Evolutionary conservation across 2,329 filamentous ascomycete genomes (phyloP), one percentile per base, ranked within the genome.

Genomic region (Aspergillus glaucus): DNA sequence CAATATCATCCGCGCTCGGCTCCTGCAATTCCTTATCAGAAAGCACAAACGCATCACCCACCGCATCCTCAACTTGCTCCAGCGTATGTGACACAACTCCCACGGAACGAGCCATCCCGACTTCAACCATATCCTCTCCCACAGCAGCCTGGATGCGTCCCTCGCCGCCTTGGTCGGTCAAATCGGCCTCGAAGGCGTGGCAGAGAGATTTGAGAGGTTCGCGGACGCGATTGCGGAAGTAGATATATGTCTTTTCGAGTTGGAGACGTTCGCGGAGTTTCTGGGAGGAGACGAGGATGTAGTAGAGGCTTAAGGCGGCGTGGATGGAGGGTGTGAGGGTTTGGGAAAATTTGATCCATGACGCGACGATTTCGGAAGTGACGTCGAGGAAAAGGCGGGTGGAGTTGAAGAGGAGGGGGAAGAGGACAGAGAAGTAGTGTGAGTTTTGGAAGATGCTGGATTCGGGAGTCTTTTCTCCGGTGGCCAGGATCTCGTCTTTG

Each of bases 301-400:
- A 81, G 56, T 82, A 77, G n/a, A 84, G 74, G 53, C 78, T 83
- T 28, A 84, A 67, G 0, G 74, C 72, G 1, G 79, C 74, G 21
- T 82, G 75, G 52, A 79, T 77, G 56, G 79, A 78, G 2, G 67
- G 61, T 2, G 63, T 61, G 15, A 67, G 46, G 1, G 71, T 71
- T 32, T 79, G 66, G 17, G 79, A 77, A 34, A 76, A 73, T 19
- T 72, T 69, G 55, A 79, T 76, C 46, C 73, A 74, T 50, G 70
- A 72, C 2, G 66, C 58, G 9, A 71, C 68, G 26, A 69, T 54
- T 43, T 63, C 61, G 3, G 68, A 55, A 0, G 69, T 64, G 6
- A 68, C 60, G 3, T 65, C 60, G 8, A 71, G 55, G n/a, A 75
- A 68, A 15, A 73, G 61, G 2, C 66, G 62, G 3, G 72, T 66